Base-by-base conservation (phyloP, 495 filamentous ascomycete genomes). In the Thozetella sp. region DNA sequence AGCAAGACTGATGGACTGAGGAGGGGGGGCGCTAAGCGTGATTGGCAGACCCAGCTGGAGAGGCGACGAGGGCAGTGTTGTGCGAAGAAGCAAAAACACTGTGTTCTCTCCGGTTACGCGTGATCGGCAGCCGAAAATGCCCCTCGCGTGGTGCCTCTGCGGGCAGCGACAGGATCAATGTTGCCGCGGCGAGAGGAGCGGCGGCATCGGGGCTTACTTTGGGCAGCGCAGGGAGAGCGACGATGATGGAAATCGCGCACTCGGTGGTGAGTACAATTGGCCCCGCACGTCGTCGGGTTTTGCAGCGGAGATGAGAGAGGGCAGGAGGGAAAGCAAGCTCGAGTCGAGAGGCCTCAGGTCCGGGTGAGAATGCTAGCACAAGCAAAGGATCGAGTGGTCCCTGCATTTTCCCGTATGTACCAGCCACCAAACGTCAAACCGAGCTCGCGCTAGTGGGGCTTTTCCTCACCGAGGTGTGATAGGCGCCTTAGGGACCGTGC, bases 51-150 rank as follows among this genome's bases (percentile, higher is more conserved):
- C 4, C 11, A 9, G 4, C 11, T 48, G 43, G n/a, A 15, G 9
- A 48, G 43, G 43, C 43, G 43, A 20, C 43, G 43, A 48, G 10
- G 3, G 43, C n/a, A 19, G 30, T 37, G 9, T 48, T 48, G n/a
- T 48, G 43, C 43, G 43, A 20, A 48, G 20, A 48, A 48, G 43
- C 43, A 48, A 48, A 48, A 48, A 48, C 43, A 48, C 43, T 48
- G 43, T 48, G 43, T 48, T 48, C 43, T 48, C 9, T 48, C 20
- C n/a, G n/a, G 43, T n/a, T 48, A 48, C 43, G 43, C 43, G 43
- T 48, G 43, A 48, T 48, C 43, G 43, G 43, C 43, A 20, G 10
- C 43, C 43, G 43, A n/a, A 48, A 37, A 48, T 48, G 43, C 43
- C 43, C 43, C 43, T 48, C 43, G 43, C 20, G 43, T 48, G 43